Evolutionary conservation across 345 rosid genomes (phyloP).

Genomic region (Lenwebbia sp.): DNA sequence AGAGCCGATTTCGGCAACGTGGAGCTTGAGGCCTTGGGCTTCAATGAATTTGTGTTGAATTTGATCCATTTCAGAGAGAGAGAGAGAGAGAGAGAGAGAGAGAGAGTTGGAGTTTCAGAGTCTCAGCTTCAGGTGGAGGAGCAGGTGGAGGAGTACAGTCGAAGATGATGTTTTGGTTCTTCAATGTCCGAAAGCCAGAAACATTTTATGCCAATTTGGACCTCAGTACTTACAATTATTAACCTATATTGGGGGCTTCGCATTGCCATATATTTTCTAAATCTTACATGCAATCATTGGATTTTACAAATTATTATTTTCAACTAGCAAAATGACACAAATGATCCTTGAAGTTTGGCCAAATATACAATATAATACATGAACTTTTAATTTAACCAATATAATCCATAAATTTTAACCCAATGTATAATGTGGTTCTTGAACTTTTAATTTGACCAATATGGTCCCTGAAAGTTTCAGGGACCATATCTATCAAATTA

Average conservation of each 20-base stretch:
- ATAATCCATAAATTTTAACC: too few relatives aligned
- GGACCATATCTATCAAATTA: too few relatives aligned
- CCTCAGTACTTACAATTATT: not conserved
- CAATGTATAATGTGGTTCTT: too few relatives aligned
- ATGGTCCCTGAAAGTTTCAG: too few relatives aligned
- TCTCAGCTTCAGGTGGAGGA: not conserved
- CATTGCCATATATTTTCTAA: not conserved
- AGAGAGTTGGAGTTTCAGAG: not conserved
- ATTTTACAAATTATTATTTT: not conserved
- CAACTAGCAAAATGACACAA: not conserved
- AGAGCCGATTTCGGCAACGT: slow-evolving; percentile 36
- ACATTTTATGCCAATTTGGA: not conserved
- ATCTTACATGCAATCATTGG: not conserved
- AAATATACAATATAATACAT: too few relatives aligned
- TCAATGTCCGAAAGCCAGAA: not conserved
- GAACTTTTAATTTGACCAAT: too few relatives aligned
- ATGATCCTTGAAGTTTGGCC: too few relatives aligned
- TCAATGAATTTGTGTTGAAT: slow-evolving; percentile 28
- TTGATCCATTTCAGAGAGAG: slow-evolving; percentile 15
- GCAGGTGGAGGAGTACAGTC: not conserved
- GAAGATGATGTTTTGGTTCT: not conserved
- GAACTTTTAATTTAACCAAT: too few relatives aligned
- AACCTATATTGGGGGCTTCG: not conserved
- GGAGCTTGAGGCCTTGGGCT: slow-evolving; percentile 24
- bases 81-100: not conserved